Percentiles rank a stretch among this genome's conserved stretches.
These are phyloP conservation scores for Fusarium newnesense DNA, from an alignment of 2,329 filamentous ascomycete species.

Conservation along the genomic window DNA sequence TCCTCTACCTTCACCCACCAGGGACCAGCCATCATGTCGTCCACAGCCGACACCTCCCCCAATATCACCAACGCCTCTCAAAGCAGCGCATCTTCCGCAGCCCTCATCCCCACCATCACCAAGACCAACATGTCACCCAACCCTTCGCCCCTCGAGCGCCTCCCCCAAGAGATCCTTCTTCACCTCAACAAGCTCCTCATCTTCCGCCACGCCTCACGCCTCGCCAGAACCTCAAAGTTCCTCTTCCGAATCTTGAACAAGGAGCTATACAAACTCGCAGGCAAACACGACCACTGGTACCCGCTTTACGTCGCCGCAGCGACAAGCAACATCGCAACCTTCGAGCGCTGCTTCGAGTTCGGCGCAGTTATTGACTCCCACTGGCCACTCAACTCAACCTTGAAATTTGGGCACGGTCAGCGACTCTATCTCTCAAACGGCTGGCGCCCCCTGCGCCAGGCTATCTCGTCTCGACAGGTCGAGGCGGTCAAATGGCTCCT, in stretches of 20 bases:
- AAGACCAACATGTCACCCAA: background rate
- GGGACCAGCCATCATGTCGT: too few relatives aligned
- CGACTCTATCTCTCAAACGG: background rate
- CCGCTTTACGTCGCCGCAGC: background rate
- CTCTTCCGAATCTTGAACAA: background rate
- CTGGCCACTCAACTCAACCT: background rate
- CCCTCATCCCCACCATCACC: too few relatives aligned
- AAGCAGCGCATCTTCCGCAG: too few relatives aligned
- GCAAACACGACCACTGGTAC: background rate
- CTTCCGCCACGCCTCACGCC: background rate
- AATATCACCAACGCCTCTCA: too few relatives aligned
- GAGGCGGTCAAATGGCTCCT: slow-evolving; percentile 1
- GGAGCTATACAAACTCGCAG: background rate
- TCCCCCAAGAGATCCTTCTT: background rate
- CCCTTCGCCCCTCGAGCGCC: background rate
- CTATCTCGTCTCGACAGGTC: background rate
- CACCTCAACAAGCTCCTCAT: background rate
- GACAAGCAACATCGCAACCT: background rate
- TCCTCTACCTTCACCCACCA: too few relatives aligned
- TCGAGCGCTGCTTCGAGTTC: background rate
- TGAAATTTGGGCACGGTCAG: background rate
- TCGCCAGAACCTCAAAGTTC: background rate
- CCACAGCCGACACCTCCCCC: too few relatives aligned
- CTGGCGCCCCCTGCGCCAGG: background rate
- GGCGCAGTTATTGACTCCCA: background rate